These are phyloP conservation scores for Pascua guehoae DNA, from an alignment of 1,284 basidiomycete genomes.

Conservation along the genomic window DNA sequence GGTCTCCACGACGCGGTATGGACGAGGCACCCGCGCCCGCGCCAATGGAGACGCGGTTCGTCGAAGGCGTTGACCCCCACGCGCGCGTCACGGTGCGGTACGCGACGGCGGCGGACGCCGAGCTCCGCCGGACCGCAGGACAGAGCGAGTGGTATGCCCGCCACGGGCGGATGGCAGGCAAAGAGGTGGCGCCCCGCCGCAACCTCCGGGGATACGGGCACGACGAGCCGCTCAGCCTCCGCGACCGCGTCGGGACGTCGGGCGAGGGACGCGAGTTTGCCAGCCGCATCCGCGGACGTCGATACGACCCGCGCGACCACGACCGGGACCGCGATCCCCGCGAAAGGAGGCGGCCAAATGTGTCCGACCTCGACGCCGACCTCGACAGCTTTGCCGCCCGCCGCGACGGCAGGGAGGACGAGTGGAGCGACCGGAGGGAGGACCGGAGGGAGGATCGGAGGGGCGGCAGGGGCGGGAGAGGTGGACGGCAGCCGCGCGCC, in stretches of 20 bases:
- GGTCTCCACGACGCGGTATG: background rate
- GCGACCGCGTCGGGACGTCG: constrained; percentile 16
- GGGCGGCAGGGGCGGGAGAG: constrained; percentile 5
- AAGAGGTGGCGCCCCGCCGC: constrained; percentile 24
- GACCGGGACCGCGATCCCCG: constrained; percentile 12
- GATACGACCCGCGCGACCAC: constrained; percentile 11
- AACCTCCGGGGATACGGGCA: constrained; percentile 6
- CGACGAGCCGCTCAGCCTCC: constrained; percentile 9
- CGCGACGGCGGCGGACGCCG: constrained; percentile 28
- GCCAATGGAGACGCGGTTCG: constrained; percentile 13
- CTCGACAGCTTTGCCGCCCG: constrained; percentile 31
- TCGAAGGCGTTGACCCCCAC: constrained; percentile 36
- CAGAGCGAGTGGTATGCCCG: constrained; percentile 38
- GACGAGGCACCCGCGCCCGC: constrained; percentile 16
- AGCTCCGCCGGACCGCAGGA: constrained; percentile 26
- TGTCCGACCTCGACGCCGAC: constrained; percentile 41
- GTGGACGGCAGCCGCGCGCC: constrained; percentile 15
- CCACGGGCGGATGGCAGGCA: constrained; percentile 38
- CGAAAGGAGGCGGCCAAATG: constrained; percentile 13
- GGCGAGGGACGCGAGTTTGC: constrained; percentile 35
- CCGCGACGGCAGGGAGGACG: constrained; percentile 16
- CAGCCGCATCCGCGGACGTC: constrained; percentile 31
- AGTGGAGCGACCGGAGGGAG: background rate
- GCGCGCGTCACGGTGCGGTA: constrained; percentile 38
- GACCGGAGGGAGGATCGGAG: constrained; percentile 3